These are phyloP conservation scores for Pestalotiopsis sp. DNA, from an alignment of 2,329 filamentous ascomycete species.

Conservation along the genomic window DNA sequence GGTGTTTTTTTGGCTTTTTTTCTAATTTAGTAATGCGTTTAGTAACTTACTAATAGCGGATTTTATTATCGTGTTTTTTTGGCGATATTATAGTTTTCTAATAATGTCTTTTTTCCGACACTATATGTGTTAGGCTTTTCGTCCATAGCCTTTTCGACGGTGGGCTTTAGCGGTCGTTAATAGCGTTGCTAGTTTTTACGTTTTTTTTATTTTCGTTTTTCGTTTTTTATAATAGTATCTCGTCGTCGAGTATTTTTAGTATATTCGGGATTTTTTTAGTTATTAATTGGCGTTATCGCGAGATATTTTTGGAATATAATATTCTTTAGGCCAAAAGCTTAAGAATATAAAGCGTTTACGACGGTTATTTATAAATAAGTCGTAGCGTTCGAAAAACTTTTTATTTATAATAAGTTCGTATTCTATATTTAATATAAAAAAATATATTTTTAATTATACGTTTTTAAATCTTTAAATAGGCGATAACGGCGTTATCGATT, in stretches of 20 bases:
- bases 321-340: not conserved
- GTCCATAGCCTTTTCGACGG: not conserved
- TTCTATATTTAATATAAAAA: constrained; percentile 13
- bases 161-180: not conserved
- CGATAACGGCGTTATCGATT: not conserved
- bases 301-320: not conserved
- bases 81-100: not conserved
- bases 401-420: not conserved
- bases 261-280: not conserved
- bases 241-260: not conserved
- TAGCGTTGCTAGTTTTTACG: not conserved
- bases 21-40: not conserved
- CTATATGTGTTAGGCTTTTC: not conserved
- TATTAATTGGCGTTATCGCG: not conserved
- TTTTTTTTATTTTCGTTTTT: not conserved
- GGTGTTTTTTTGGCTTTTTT: not conserved
- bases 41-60: not conserved
- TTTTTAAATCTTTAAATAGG: not conserved
- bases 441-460: not conserved
- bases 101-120: not conserved
- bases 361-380: not conserved
- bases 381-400: not conserved
- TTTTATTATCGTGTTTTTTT: constrained; percentile 2
- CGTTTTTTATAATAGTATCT: not conserved
- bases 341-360: not conserved